phyloP scores from a whole-genome alignment of 257 asterid species.

The Osmanthus fragrans region DNA sequence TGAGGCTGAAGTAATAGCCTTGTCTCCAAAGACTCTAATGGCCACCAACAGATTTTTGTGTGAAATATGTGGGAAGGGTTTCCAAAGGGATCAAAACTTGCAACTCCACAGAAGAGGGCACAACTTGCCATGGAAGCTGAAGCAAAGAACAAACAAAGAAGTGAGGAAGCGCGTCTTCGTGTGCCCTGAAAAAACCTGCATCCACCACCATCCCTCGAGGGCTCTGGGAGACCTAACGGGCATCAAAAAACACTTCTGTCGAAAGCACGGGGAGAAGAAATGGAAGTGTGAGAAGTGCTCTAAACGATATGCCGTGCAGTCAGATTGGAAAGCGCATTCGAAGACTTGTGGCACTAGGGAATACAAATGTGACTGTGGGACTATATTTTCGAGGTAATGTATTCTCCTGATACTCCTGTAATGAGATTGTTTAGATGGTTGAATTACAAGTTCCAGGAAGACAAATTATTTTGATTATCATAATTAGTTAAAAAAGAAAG shows the following conservation, averaged over 20 bases:
- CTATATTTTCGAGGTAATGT: slow-evolving; percentile 77
- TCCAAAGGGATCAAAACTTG: slow-evolving; percentile 86
- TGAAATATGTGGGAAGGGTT: slow-evolving; percentile 92
- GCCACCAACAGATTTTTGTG: slow-evolving; percentile 87
- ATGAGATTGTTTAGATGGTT: background rate
- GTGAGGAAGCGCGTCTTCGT: slow-evolving; percentile 81
- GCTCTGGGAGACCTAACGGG: slow-evolving; percentile 95
- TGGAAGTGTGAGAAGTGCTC: slow-evolving; percentile 95
- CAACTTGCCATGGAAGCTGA: slow-evolving; percentile 89
- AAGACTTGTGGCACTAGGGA: slow-evolving; percentile 94
- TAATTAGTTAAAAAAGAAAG: background rate
- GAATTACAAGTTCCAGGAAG: background rate
- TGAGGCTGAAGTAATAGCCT: slow-evolving; percentile 82
- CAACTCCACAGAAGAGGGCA: slow-evolving; percentile 94
- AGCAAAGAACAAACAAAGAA: slow-evolving; percentile 75
- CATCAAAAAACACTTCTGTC: slow-evolving; percentile 81
- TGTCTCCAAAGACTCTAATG: slow-evolving; percentile 91
- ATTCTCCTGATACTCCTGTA: background rate
- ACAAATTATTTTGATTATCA: background rate
- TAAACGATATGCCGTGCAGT: slow-evolving; percentile 86
- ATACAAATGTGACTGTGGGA: slow-evolving; percentile 90
- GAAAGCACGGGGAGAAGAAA: slow-evolving; percentile 95
- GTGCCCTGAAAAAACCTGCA: slow-evolving; percentile 82
- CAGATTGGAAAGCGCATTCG: slow-evolving; percentile 94
- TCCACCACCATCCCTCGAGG: slow-evolving; percentile 80